Base-by-base conservation (phyloP, 2,329 filamentous ascomycete species). In the Dothideomycetidae sp. region DNA sequence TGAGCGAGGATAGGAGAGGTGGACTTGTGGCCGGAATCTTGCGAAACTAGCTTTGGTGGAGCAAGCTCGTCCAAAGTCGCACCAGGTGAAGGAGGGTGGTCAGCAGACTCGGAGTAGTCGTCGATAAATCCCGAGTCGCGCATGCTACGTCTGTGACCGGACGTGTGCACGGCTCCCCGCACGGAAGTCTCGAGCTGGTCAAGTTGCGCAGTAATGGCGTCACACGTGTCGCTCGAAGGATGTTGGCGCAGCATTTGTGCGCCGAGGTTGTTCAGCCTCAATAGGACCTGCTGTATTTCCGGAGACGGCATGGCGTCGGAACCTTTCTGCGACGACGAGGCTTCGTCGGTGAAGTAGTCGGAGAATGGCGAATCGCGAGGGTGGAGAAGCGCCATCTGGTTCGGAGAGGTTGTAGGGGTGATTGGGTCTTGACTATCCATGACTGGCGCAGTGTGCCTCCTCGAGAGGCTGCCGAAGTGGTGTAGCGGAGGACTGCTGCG, bases 311-410 rank as follows among this genome's bases (percentile, higher is more conserved):
- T 42, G n/a, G 43, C 34, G 30, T 41, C 36, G 4, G 34, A 19
- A n/a, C 31, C 37, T 17, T 41, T 38, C 32, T 43, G 40, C 17
- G 50, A 42, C 3, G 51, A 55, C 10, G 48, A 49, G 12, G 50
- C 48, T 38, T 56, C 50, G 37, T 59, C 55, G 36, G 56, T 58
- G 48, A 58, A 58, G 45, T 60, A 60, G 46, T 61, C 58, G 40
- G 51, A 56, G 45, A 58, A 60, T 2, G 58, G 58, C 33, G 58
- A 60, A 37, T 56, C 51, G 18, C 51, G 49, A 29, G 48, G 39
- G 2, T 49, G 37, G 7, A 33, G 29, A 12, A 35, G 39, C 9
- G 35, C 33, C 21, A 18, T 39, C 15, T 33, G 17, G 2, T 19
- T 15, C 12, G 43, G 43, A 10, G 44, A 44, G 29, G 37, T 42